Percentiles rank a stretch among this genome's conserved stretches.
These are phyloP conservation scores for Cytospora chrysosperma DNA, from an alignment of 2,329 filamentous ascomycete species.

Conservation along the genomic window DNA sequence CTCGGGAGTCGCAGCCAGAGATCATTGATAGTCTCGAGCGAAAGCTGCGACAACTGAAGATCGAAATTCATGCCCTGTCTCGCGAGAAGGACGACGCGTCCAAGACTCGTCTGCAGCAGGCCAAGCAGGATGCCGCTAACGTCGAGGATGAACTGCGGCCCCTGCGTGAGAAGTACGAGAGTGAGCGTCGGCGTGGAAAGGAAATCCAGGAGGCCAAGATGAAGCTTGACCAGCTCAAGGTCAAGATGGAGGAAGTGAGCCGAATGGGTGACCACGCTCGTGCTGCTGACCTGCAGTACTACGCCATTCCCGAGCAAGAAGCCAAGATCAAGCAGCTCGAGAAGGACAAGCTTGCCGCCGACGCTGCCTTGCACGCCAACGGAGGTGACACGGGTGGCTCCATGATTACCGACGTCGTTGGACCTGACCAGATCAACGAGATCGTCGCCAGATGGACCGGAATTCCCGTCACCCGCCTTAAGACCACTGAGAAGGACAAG, in stretches of 20 bases:
- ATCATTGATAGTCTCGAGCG: conserved; percentile 93
- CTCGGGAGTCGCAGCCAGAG: conserved; percentile 94
- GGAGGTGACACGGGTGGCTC: conserved; percentile 62
- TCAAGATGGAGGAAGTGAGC: conserved; percentile 91
- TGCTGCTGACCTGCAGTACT: conserved; percentile 93
- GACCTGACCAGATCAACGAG: conserved; percentile 97
- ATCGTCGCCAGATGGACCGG: conserved; percentile 98
- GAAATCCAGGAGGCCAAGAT: conserved; percentile 93
- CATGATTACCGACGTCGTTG: conserved; percentile 89
- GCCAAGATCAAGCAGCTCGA: conserved; percentile 78
- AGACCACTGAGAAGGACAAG: conserved; percentile 97
- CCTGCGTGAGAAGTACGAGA: conserved; percentile 92
- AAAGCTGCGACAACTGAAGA: conserved; percentile 84
- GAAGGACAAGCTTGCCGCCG: conserved; percentile 73
- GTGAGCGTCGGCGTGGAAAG: conserved; percentile 85
- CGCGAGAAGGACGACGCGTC: conserved; percentile 95
- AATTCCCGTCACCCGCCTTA: conserved; percentile 90
- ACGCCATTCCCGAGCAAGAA: conserved; percentile 92
- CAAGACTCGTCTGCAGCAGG: conserved; percentile 74
- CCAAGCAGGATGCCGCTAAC: conserved; percentile 88
- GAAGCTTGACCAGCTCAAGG: conserved; percentile 87
- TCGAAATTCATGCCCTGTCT: conserved; percentile 92
- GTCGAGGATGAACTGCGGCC: conserved; percentile 91
- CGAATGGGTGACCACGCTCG: conserved; percentile 80
- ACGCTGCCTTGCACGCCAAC: conserved; percentile 62